Evolutionary conservation across 768 basidiomycete species (phyloP), one percentile per base, ranked within the genome.

Genomic region (Xerocomellus intermedius): DNA sequence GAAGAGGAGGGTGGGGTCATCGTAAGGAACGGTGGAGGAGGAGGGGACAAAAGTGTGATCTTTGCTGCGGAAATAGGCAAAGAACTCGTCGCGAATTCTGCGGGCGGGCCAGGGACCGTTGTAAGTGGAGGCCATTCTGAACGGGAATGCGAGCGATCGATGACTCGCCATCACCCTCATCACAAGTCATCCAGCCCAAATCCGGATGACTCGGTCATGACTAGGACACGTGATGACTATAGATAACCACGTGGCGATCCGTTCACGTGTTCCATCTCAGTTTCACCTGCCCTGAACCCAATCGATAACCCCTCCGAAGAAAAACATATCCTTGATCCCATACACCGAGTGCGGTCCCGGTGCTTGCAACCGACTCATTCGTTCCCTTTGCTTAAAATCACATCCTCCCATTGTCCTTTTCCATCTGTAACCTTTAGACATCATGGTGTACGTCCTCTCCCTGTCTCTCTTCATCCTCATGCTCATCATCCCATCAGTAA

Each of bases 1-100:
- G 65, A 99, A 99, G 52, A 98, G 84, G 36, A 99, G 80, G 16
- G 97, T 98, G 3, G 96, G 96, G 75, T 98, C 97, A 55, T 98
- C 97, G 70, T 91, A 98, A 2, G 97, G 97, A 60, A 99, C 89
- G 37, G 94, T 96, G 2, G 91, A 81, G 3, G 93, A 95, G 30
- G 91, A 94, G 8, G 89, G 88, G 50, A 94, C 90, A 69, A 91
- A 96, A 22, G 88, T 86, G 71, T 99, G 97, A 59, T 82, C 79
- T 62, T 83, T 84, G 42, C 78, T 76, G 53, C 79, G 78, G 75
- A 98, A 99, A 75, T 84, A 98, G 59, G 89, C 79, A 73, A 98
- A 93, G 77, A 93, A 99, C 56, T 91, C 85, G 62, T 94, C 77
- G 61, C 97, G 85, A 56, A 98, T 86, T 69, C 80, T 85, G 37